Base-by-base conservation (phyloP, 1,284 basidiomycete species). In the Sanghuangporus weigelae region DNA sequence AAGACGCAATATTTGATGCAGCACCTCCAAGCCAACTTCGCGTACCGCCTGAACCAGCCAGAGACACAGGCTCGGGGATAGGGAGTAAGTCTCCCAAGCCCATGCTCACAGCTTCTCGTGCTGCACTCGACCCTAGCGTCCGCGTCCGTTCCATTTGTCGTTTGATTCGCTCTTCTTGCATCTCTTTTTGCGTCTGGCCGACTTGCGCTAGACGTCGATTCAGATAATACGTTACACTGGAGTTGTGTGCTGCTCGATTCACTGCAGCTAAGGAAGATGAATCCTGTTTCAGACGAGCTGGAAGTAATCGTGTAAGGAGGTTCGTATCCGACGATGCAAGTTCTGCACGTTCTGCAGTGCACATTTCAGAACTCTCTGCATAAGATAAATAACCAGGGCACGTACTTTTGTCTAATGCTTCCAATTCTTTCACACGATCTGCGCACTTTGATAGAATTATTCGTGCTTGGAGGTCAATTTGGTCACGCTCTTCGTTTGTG, bases 381-480 rank as follows among this genome's bases (percentile, higher is more conserved):
- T 48, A 31, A 23, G 49, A 35, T 11, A 10, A 46, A 8, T 61
- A 55, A 57, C 60, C 60, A 66, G 68, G 62, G 65, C 57, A 66
- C 87, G 71, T 75, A 95, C 93, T 83, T 73, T 90, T 90, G 76
- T 96, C 95, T 14, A 93, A 77, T 23, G 79, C 78, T 72, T 96
- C 94, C 80, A 96, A 87, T 75, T 90, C 86, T 71, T 86, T 88
- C 23, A 96, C 89, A 66, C 91, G 81, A 66, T 95, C 89, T 16
- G 93, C 85, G 73, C 92, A 95, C 62, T 87, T 85, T 59, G 86
- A 85, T 63, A 96, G 79, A 59, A 95, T 88, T 64, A 93, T 81
- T 66, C 90, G 87, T 35, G 93, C 89, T 73, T 95, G 92, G 67
- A 94, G 78, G 78, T 96, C 95, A 65, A 96, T 90, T 74, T 95